Percentiles rank a stretch among this genome's conserved stretches.
phyloP scores from a whole-genome alignment of 305 asterid genomes.

The Rubia tinctorum region DNA sequence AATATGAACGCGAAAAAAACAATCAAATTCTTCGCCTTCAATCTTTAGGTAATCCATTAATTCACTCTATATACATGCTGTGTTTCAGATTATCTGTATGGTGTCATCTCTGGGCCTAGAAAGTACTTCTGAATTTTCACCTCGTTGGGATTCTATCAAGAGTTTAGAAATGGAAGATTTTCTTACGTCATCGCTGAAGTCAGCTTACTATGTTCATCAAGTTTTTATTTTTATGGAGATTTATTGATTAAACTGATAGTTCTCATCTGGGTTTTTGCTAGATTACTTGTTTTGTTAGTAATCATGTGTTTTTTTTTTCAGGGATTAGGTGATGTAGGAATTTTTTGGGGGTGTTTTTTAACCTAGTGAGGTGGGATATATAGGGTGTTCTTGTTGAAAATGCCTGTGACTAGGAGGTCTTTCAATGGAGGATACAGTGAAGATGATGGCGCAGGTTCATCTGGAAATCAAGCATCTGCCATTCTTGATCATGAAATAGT shows the following conservation, averaged over 20 bases:
- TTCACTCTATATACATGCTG: not conserved
- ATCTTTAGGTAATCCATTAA: not conserved
- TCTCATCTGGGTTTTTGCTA: not conserved
- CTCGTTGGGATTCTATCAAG: not conserved
- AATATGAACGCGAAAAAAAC: not conserved
- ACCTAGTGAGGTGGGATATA: not conserved
- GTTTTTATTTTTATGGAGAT: not conserved
- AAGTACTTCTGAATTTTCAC: not conserved
- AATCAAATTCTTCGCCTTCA: not conserved
- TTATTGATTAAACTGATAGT: not conserved
- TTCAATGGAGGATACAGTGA: conserved; percentile 11
- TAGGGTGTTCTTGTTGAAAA: conserved; percentile 18
- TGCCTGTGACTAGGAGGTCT: conserved; percentile 53
- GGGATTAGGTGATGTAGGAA: conserved; percentile 3
- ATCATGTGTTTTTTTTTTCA: not conserved
- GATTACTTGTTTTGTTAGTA: not conserved
- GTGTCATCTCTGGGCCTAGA: not conserved
- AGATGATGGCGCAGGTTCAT: conserved; percentile 29
- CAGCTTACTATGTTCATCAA: not conserved
- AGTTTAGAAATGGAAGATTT: not conserved
- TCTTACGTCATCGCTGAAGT: conserved; percentile 14
- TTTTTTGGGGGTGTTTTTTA: not conserved
- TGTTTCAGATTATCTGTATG: not conserved
- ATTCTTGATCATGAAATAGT: conserved; percentile 58
- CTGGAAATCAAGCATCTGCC: conserved; percentile 16